A percentile compares a stretch with the other conserved stretches of the same genome.
phyloP scores from a whole-genome alignment of 75 land plant species.

The Cupressus sempervirens region DNA sequence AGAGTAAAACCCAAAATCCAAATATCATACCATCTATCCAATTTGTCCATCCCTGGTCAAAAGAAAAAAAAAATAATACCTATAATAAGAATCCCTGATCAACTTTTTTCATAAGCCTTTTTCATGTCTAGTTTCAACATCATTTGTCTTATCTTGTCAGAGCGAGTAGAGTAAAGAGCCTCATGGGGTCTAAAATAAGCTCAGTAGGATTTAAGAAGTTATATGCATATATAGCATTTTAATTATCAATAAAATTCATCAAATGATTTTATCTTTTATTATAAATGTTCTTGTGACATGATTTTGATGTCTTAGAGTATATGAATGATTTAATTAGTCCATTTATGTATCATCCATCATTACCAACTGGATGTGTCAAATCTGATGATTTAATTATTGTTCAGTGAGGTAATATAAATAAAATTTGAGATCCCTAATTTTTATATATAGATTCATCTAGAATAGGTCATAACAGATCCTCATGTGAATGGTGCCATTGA shows the following conservation, averaged over 20 bases:
- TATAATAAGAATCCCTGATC: too few relatives aligned
- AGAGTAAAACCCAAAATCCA: too few relatives aligned
- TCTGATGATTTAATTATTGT: background rate
- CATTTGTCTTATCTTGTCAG: too few relatives aligned
- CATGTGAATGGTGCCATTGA: background rate
- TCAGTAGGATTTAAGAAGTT: background rate
- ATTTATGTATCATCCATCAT: background rate
- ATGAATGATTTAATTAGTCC: background rate
- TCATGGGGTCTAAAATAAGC: background rate
- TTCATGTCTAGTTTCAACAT: too few relatives aligned
- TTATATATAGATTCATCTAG: background rate
- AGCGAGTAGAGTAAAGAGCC: too few relatives aligned
- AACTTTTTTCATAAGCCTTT: too few relatives aligned
- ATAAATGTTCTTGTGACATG: background rate
- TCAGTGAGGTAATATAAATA: background rate
- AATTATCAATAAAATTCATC: background rate
- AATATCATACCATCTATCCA: too few relatives aligned
- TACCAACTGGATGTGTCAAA: background rate
- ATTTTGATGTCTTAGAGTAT: background rate
- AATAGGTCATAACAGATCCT: background rate
- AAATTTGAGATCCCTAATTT: background rate
- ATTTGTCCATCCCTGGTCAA: too few relatives aligned
- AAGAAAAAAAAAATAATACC: too few relatives aligned
- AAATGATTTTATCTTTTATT: background rate
- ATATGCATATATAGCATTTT: background rate